These are phyloP conservation scores for Aspergillus sergii DNA, from an alignment of 2,329 filamentous ascomycete genomes.

Conservation along the genomic window DNA sequence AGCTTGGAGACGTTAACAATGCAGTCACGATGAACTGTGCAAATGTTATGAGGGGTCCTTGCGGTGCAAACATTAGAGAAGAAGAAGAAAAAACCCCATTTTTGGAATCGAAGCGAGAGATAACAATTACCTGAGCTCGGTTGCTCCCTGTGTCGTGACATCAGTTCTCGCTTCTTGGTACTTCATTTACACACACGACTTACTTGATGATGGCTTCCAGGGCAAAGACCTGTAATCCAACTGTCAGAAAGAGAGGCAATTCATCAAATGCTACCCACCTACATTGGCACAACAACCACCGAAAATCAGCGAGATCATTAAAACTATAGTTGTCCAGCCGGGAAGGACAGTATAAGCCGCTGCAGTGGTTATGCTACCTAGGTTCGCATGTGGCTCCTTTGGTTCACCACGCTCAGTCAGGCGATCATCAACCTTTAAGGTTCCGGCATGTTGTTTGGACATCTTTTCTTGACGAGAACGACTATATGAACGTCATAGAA, in stretches of 20 bases:
- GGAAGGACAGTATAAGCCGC: conserved; percentile 49
- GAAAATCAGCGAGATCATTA: conserved; percentile 85
- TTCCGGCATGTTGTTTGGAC: background rate
- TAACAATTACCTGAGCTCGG: conserved; percentile 71
- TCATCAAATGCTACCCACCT: conserved; percentile 37
- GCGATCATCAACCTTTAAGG: background rate
- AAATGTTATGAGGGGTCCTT: conserved; percentile 83
- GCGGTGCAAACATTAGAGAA: background rate
- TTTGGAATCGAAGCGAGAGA: background rate
- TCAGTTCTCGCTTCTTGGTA: conserved; percentile 15
- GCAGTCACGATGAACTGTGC: conserved; percentile 86
- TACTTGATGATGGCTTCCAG: conserved; percentile 94
- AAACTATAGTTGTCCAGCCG: conserved; percentile 63
- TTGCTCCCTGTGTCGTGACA: conserved; percentile 64
- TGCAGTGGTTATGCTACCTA: conserved; percentile 28
- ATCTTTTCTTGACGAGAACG: background rate
- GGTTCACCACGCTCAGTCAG: background rate
- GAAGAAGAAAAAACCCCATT: background rate
- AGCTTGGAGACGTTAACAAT: conserved; percentile 73
- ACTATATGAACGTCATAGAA: background rate
- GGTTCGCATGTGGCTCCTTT: conserved; percentile 1
- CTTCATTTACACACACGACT: conserved; percentile 40
- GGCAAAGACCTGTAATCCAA: conserved; percentile 73
- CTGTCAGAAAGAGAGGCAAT: conserved; percentile 25
- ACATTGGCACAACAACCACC: conserved; percentile 95